These are phyloP conservation scores for Tolypocladium capitatum DNA, from an alignment of 2,329 filamentous ascomycete genomes.

Conservation along the genomic window DNA sequence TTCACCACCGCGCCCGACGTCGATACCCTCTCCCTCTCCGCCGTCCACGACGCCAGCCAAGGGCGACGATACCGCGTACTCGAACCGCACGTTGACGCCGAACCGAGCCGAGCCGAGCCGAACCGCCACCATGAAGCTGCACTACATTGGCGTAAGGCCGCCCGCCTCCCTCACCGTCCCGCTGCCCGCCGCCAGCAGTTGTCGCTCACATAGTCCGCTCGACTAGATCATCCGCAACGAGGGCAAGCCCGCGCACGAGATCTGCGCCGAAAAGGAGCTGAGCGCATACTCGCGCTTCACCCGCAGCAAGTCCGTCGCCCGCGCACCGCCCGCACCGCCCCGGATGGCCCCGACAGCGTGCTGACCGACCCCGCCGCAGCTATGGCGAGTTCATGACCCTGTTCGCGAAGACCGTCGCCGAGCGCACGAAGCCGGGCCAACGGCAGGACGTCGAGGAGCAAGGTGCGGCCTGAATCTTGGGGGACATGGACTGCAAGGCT, in stretches of 20 bases:
- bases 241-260: conserved; percentile 60
- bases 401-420: conserved; percentile 77
- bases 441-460: conserved; percentile 78
- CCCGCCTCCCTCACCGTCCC: conserved; percentile 11
- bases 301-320: conserved; percentile 43
- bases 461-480: conserved; percentile 27
- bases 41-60: not conserved
- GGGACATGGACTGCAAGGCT: not conserved
- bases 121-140: conserved; percentile 13
- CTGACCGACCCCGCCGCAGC: conserved; percentile 11
- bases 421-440: conserved; percentile 68
- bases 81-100: not conserved
- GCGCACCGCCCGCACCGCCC: not conserved
- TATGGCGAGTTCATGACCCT: conserved; percentile 63
- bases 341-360: conserved; percentile 3
- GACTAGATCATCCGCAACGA: conserved; percentile 70
- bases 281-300: conserved; percentile 72
- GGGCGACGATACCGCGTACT: not conserved
- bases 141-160: conserved; percentile 68
- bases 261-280: conserved; percentile 65
- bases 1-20: not conserved
- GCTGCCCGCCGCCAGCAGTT: conserved; percentile 5
- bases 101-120: not conserved
- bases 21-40: not conserved
- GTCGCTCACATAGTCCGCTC: not conserved